Conservation (phyloP, 106 monocot species). For the Dendrobium chrysotoxum region DNA sequence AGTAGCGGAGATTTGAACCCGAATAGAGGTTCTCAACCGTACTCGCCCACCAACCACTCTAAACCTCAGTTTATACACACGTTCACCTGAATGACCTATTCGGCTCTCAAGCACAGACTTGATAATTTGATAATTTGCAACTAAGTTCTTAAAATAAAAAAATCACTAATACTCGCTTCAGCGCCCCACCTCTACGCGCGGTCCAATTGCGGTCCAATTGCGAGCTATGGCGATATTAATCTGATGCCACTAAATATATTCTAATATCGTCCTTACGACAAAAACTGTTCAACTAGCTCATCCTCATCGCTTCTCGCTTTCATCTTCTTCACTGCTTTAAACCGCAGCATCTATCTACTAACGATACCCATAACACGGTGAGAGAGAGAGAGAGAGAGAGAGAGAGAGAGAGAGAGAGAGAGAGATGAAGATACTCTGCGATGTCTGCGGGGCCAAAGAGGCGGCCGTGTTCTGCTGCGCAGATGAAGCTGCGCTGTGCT, state of each 20-base stretch:
- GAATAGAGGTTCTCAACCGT: too few relatives aligned
- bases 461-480: constrained; percentile 45
- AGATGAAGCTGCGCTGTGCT: constrained; percentile 52
- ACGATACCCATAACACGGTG: neutral
- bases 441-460: constrained; percentile 27
- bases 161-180: neutral
- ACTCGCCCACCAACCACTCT: too few relatives aligned
- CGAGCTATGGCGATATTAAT: neutral
- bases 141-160: too few relatives aligned
- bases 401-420: neutral
- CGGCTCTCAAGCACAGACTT: too few relatives aligned
- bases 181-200: neutral
- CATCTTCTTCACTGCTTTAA: neutral
- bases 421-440: constrained; percentile 46
- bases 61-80: too few relatives aligned
- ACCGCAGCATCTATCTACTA: neutral
- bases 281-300: neutral
- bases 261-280: neutral
- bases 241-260: neutral
- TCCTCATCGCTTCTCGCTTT: neutral
- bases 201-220: constrained; percentile 1
- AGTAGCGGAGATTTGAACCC: too few relatives aligned
- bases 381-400: neutral
- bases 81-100: too few relatives aligned
- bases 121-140: too few relatives aligned